Percentiles rank a stretch among this genome's conserved stretches.
These are phyloP conservation scores for Schwanniomyces sp. DNA, from an alignment of 805 yeast species.

Conservation along the genomic window DNA sequence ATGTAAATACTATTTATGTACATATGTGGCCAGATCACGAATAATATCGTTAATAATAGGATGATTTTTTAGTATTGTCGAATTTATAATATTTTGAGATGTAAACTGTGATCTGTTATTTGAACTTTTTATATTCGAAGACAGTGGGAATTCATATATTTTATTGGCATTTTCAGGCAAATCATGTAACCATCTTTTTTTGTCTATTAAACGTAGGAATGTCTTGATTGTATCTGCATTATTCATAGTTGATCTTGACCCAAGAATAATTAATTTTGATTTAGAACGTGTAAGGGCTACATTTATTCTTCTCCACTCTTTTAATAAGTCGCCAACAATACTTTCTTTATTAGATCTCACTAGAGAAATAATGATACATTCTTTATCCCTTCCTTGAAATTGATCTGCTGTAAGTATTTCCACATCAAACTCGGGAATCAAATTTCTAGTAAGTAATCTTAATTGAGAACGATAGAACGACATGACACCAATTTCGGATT, in stretches of 20 bases:
- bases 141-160: constrained; percentile 29
- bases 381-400: constrained; percentile 95
- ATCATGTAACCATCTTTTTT: constrained; percentile 63
- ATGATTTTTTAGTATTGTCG: constrained; percentile 17
- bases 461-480: constrained; percentile 83
- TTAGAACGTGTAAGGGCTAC: constrained; percentile 93
- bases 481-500: constrained; percentile 75
- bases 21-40: constrained; percentile 15
- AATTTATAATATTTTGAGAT: background rate
- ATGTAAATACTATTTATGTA: background rate
- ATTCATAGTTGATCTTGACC: constrained; percentile 66
- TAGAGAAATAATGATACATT: constrained; percentile 83
- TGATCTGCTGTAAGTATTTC: constrained; percentile 93
- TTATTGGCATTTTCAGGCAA: constrained; percentile 46
- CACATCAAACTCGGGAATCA: constrained; percentile 40
- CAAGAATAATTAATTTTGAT: constrained; percentile 78
- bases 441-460: constrained; percentile 30
- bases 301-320: constrained; percentile 89
- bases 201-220: constrained; percentile 58
- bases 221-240: constrained; percentile 52
- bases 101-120: background rate
- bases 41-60: constrained; percentile 29
- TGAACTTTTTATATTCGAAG: constrained; percentile 3
- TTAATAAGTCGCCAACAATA: constrained; percentile 72
- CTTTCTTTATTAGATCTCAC: constrained; percentile 74